Conservation (phyloP, 305 asterid genomes). For the Vinca major region DNA sequence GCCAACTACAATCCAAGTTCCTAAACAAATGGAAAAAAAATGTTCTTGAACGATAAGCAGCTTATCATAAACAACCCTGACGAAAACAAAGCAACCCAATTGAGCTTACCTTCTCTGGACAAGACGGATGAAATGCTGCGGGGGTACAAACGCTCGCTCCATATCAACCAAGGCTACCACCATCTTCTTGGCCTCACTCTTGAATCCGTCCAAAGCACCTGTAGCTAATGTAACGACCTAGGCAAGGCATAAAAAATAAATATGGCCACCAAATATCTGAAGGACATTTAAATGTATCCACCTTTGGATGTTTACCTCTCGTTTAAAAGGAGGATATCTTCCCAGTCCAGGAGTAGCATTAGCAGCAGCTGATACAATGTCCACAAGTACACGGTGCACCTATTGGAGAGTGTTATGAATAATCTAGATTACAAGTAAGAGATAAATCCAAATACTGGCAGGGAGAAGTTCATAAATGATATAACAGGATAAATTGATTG, state of each 20-base stretch:
- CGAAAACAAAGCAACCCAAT: background rate
- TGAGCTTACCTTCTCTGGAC: slow-evolving; percentile 82
- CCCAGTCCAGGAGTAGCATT: slow-evolving; percentile 98
- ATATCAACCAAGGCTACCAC: slow-evolving; percentile 98
- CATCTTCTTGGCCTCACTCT: slow-evolving; percentile 81
- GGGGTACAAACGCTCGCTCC: slow-evolving; percentile 98
- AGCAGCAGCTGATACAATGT: slow-evolving; percentile 85
- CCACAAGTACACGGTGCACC: slow-evolving; percentile 96
- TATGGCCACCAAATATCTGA: background rate
- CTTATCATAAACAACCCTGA: background rate
- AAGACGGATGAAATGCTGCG: slow-evolving; percentile 92
- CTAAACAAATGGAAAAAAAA: background rate
- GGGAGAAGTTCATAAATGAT: background rate
- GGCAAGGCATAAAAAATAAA: slow-evolving; percentile 15
- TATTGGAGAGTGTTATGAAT: slow-evolving; percentile 17
- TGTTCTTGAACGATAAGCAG: background rate
- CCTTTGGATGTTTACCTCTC: slow-evolving; percentile 48
- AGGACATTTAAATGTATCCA: background rate
- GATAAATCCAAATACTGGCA: slow-evolving; percentile 4
- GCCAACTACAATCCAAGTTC: background rate
- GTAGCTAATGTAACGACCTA: slow-evolving; percentile 86
- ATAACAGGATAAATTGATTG: background rate
- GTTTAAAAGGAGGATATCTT: slow-evolving; percentile 96
- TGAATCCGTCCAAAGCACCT: slow-evolving; percentile 84
- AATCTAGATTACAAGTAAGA: slow-evolving; percentile 1